Evolutionary conservation across 352 stramenopile species (phyloP), one percentile per base, ranked within the genome.

Genomic region (Blastocystis sp.): DNA sequence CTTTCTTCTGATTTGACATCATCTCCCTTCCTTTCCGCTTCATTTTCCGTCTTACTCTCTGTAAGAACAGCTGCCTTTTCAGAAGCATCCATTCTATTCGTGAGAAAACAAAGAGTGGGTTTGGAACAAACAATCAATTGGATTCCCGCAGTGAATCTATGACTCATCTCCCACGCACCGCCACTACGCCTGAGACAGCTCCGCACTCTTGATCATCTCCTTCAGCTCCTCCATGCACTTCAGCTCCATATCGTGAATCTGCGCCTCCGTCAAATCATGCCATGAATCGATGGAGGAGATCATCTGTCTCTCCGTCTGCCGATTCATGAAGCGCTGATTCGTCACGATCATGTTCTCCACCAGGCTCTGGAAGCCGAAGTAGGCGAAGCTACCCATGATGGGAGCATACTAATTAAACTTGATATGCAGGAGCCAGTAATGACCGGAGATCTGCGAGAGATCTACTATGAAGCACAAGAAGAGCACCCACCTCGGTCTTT

Each of bases 271-370:
- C 19, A 77, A n/a, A 10, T 9, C 17, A n/a, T 61, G n/a, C 67
- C 67, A 77, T 2, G 67, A 59, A n/a, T 77, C 67, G 41, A 77
- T 77, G 17, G 43, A 19, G 19, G 41, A 19, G 48, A 77, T 56
- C 67, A 77, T 77, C 48, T 77, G 67, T 56, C 67, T 41, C 67
- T 77, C 67, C 2, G 67, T 77, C 43, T 77, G 67, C 11, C 67
- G n/a, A n/a, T 77, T 77, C 67, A 77, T 77, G 41, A 59, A 77
- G n/a, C 67, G 52, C 67, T 77, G 67, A n/a, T 77, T 77, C 5
- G 2, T 56, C 10, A 56, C n/a, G 28, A 77, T 77, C 17, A 77
- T 38, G 48, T 38, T 59, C 43, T 77, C 67, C n/a, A 38, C 67
- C 21, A 77, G 3, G 4, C 5, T 56, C 28, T 77, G 67, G 67